Evolutionary conservation across 23 red algal genomes (phyloP).

Genomic region (Chondrus crispus): DNA sequence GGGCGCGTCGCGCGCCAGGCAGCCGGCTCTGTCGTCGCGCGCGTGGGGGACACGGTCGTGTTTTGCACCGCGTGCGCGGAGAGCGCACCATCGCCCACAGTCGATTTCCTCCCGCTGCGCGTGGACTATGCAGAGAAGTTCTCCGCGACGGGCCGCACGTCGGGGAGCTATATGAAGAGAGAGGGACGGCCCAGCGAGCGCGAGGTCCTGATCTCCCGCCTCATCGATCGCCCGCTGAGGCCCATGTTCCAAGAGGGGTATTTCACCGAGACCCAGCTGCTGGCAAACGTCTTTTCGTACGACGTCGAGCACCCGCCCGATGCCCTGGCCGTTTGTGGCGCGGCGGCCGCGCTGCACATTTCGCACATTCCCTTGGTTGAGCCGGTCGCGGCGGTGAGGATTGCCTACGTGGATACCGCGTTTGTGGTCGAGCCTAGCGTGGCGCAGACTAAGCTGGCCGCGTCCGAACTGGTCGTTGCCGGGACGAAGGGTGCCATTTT

Average conservation of each 20-base stretch:
- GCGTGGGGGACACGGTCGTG: conserved; percentile 78
- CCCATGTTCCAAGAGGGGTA: conserved; percentile 89
- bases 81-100: background rate
- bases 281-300: conserved; percentile 90
- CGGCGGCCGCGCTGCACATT: conserved; percentile 71
- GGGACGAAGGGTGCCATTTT: conserved; percentile 71
- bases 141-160: conserved; percentile 78
- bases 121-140: conserved; percentile 96
- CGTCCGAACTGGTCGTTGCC: conserved; percentile 76
- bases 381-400: conserved; percentile 74
- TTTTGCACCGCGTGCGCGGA: conserved; percentile 87
- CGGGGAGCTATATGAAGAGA: conserved; percentile 82
- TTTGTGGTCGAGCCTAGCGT: conserved; percentile 73
- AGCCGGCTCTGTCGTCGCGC: conserved; percentile 85
- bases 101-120: conserved; percentile 90
- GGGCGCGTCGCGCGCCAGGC: conserved; percentile 87
- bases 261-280: conserved; percentile 81
- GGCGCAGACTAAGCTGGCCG: conserved; percentile 12
- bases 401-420: conserved; percentile 44
- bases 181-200: conserved; percentile 83
- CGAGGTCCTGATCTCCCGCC: conserved; percentile 78
- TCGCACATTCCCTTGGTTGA: conserved; percentile 74
- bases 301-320: conserved; percentile 62
- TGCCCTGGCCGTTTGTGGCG: conserved; percentile 73
- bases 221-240: conserved; percentile 87